Base-by-base conservation (phyloP, 441 rosid genomes). In the Populus trichocarpa region DNA sequence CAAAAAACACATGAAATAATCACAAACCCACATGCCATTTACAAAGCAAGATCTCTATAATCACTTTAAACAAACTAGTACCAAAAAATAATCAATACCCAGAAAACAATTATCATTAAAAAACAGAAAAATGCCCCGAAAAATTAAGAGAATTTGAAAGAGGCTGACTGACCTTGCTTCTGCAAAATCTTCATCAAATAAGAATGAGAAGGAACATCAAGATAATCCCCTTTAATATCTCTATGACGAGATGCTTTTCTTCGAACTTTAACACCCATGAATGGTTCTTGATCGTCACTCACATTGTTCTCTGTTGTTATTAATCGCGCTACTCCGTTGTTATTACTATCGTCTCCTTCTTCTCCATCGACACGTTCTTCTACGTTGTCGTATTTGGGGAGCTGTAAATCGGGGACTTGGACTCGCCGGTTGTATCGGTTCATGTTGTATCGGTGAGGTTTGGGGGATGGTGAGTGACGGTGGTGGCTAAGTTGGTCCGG, bases 261-360 rank as follows among this genome's bases (percentile, higher is more conserved):
- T 75, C 98, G 87, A 57, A 91, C 92, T 84, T 94, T 91, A 77
- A 82, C 82, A 74, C 98, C 97, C 85, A 90, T 90, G 83, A 96
- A 96, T 13, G 95, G 97, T 83, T 89, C 96, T 59, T 86, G 95
- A 81, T 85, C 90, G 26, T 91, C 93, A 73, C 90, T 88, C 26
- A 84, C 86, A 59, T 88, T 88, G 86, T 77, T 86, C 18, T 57
- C 82, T 70, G 91, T 85, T 9, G 75, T 76, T 69, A 75, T 79
- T 59, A 83, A 32, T 65, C 77, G 76, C 78, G 64, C 3, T 53
- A 53, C 61, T 6, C 61, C 61, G 61, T 53, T 53, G n/a, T 53
- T 77, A 78, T 11, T 75, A 16, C 61, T 79, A 9, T 79, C 85
- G 26, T 76, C 87, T 18, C 66, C 80, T 5, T 67, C 32, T 30